Conservation (phyloP, 139 green algal species). For the Chlorella ohadii region DNA sequence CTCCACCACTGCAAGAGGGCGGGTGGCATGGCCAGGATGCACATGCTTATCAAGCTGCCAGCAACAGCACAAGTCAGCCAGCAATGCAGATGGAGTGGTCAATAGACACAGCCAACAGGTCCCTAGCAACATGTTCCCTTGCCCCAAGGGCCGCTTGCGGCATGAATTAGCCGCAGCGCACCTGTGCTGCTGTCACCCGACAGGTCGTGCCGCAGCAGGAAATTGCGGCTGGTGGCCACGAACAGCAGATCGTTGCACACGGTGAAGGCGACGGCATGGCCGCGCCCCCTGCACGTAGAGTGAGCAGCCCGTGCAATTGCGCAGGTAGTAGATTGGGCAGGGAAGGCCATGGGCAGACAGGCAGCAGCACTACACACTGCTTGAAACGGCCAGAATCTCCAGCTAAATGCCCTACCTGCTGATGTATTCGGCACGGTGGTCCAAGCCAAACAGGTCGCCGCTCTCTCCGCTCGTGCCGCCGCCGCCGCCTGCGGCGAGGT, state of each 20-base stretch:
- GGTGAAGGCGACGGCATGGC: slow-evolving; percentile 36
- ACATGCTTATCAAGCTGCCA: no score
- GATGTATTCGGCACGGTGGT: slow-evolving; percentile 38
- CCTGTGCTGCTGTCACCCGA: slow-evolving; percentile 37
- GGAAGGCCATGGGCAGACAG: no score
- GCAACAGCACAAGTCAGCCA: no score
- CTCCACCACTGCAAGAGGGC: slow-evolving; percentile 47
- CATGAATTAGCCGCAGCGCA: not conserved
- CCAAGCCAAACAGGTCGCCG: slow-evolving; percentile 35
- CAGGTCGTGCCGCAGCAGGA: slow-evolving; percentile 80
- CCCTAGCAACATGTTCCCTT: no score
- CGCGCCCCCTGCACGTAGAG: slow-evolving; percentile 16
- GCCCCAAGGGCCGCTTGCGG: no score
- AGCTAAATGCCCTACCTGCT: slow-evolving; percentile 28
- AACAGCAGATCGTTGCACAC: slow-evolving; percentile 63
- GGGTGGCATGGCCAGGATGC: not conserved
- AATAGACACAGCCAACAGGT: no score
- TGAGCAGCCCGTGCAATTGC: no score
- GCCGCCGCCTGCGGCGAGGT: not conserved
- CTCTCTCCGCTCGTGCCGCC: not conserved
- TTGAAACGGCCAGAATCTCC: no score
- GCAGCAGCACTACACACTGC: no score
- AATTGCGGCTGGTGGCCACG: slow-evolving; percentile 78
- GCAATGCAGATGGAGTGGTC: no score
- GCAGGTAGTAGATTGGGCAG: no score